phyloP scores from a whole-genome alignment of 345 rosid species.

The Turritis glabra region DNA sequence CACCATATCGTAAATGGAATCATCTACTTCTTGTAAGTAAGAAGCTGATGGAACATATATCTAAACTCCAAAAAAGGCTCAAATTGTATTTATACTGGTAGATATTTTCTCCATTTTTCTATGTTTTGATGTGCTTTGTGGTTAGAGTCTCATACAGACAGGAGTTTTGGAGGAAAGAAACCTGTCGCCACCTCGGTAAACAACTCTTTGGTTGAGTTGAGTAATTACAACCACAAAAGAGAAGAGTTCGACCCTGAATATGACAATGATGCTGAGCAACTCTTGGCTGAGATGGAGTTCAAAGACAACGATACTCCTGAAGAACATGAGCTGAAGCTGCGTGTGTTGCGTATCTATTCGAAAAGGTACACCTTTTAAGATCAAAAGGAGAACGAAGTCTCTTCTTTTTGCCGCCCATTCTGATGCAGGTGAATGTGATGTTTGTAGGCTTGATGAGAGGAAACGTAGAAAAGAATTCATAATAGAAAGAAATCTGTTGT shows the following conservation, averaged over 20 bases:
- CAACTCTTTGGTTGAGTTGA: constrained; percentile 69
- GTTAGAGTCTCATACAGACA: constrained; percentile 65
- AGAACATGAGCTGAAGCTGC: constrained; percentile 79
- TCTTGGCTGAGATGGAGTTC: constrained; percentile 98
- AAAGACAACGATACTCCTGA: constrained; percentile 86
- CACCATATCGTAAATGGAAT: constrained; percentile 1
- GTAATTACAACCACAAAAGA: constrained; percentile 83
- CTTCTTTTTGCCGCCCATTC: neutral
- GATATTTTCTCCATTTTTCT: constrained; percentile 8
- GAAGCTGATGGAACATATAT: neutral
- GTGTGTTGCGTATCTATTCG: constrained; percentile 76
- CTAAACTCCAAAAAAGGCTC: neutral
- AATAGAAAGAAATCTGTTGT: constrained; percentile 74
- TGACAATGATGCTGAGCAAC: constrained; percentile 94
- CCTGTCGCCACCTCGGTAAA: constrained; percentile 52
- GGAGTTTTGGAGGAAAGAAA: constrained; percentile 71
- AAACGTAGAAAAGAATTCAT: constrained; percentile 92
- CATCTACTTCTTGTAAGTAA: neutral
- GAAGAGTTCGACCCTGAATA: constrained; percentile 92
- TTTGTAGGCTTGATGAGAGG: constrained; percentile 90
- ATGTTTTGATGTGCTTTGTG: constrained; percentile 32
- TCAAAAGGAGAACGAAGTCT: constrained; percentile 2
- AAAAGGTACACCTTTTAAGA: constrained; percentile 57
- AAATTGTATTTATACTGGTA: constrained; percentile 14
- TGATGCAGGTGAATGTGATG: constrained; percentile 16